Base-by-base conservation (phyloP, 2,329 filamentous ascomycete genomes). In the Trichoderma sp. region DNA sequence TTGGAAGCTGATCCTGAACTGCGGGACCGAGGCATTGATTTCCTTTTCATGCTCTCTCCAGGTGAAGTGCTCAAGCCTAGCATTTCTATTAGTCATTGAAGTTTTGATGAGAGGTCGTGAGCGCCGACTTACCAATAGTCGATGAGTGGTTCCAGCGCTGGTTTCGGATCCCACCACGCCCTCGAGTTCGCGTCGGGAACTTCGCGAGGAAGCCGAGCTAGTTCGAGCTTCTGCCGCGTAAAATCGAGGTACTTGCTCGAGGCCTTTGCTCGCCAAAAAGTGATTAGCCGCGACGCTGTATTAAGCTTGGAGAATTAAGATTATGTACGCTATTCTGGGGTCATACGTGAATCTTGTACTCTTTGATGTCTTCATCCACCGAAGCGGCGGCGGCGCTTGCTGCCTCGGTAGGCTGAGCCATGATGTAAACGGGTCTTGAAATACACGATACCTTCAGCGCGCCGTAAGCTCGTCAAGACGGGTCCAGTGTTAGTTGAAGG, bases 171-270 rank as follows among this genome's bases (percentile, higher is more conserved):
- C 81, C 86, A 88, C 86, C 86, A 89, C 73, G 85, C 83, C 58
- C 82, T 80, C 36, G 84, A 84, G 71, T 82, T 84, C 2, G 85
- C 82, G 9, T 86, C 78, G 8, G 83, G 80, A 3, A 84, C 77
- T 75, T 91, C 89, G 75, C 89, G 87, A 53, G 91, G 91, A 34
- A 92, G 80, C 72, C 91, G 84, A 26, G 89, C 90, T 60, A 92
- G 83, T 76, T 92, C 88, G 11, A 93, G 84, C 79, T 93, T 93
- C 78, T 89, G 87, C 77, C 83, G 86, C 6, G 91, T 93, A 73
- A 92, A 83, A 60, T 91, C 87, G 1, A 93, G 84, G 78, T 92
- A 92, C 76, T 87, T 89, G 70, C 86, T 87, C 3, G 90, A 92
- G 18, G 92, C 87, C 90, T 91, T 71, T 24, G 39, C 21, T 15